Conservation (phyloP, 2,329 filamentous ascomycete genomes). For the Colletotrichum lupini region DNA sequence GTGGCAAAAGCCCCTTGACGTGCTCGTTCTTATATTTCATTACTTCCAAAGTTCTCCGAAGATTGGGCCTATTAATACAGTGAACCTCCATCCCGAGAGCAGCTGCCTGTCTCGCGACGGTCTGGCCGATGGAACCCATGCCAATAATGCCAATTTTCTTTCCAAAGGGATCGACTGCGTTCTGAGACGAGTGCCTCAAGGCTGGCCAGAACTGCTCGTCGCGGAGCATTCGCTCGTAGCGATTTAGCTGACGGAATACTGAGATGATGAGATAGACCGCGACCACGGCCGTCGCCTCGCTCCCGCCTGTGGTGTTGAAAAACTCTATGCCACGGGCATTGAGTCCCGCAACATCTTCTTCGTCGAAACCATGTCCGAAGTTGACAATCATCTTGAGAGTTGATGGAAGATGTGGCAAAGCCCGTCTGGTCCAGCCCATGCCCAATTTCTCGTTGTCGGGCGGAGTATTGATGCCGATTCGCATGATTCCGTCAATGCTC, state of each 20-base stretch:
- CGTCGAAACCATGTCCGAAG: conserved; percentile 10
- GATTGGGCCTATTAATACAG: conserved; percentile 12
- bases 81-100: conserved; percentile 14
- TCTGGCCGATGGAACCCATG: conserved; percentile 17
- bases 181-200: neutral
- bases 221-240: conserved; percentile 14
- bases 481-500: neutral
- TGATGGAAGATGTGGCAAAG: neutral
- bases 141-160: conserved; percentile 13
- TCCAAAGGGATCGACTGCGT: neutral
- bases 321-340: neutral
- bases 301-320: conserved; percentile 12
- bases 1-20: neutral
- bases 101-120: neutral
- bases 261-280: conserved; percentile 13
- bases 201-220: neutral
- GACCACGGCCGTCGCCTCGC: conserved; percentile 15
- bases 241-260: conserved; percentile 1
- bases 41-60: neutral
- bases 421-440: conserved; percentile 14
- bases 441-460: neutral
- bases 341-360: conserved; percentile 5
- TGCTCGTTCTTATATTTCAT: neutral
- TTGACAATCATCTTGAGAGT: conserved; percentile 7
- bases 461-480: neutral